Evolutionary conservation across 441 rosid species (phyloP), one percentile per base, ranked within the genome.

Genomic region (Jatropha multifida): DNA sequence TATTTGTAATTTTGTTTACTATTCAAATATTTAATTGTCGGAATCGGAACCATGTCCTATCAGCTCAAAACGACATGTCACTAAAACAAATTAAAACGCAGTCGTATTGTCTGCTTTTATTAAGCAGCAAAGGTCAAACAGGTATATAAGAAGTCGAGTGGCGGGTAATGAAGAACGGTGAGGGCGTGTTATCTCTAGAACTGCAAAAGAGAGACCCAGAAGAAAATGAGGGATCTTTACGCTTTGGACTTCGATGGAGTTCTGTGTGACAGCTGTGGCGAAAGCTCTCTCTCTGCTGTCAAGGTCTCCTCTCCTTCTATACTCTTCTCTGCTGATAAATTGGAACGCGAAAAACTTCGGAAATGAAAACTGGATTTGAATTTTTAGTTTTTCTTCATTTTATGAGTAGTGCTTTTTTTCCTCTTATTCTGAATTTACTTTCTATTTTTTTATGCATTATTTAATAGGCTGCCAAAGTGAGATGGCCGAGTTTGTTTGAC

Each of bases 231-330:
- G 74, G 94, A 92, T 78, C 85, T 95, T n/a, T 95, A 91, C 73
- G 98, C 98, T 74, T 85, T 95, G 89, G 98, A 95, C 84, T 93
- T 95, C 82, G 99, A 95, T 68, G 98, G 99, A 78, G 92, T 94
- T 82, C 84, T 94, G 75, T 93, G 97, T 73, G 96, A 91, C 77
- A 91, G 96, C 71, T 94, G 97, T 63, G 97, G 97, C 38, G 99
- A 93, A 81, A 94, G 97, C 87, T 89, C 98, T 52, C 87, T 91
- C 68, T 93, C 98, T 64, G 98, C 97, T 70, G 90, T 95, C 80
- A 95, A 91, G 97, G 98, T 89, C 10, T 44, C 59, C 17, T 0
- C 59, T 46, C 66, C 68, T 46, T 44, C 55, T 18, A 41, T 60
- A 59, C 1, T 48, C 56, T 60, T 68, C 40, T 41, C 17, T 73